Conservation (phyloP, 2,329 filamentous ascomycete species). For the Xylaria multiplex region DNA sequence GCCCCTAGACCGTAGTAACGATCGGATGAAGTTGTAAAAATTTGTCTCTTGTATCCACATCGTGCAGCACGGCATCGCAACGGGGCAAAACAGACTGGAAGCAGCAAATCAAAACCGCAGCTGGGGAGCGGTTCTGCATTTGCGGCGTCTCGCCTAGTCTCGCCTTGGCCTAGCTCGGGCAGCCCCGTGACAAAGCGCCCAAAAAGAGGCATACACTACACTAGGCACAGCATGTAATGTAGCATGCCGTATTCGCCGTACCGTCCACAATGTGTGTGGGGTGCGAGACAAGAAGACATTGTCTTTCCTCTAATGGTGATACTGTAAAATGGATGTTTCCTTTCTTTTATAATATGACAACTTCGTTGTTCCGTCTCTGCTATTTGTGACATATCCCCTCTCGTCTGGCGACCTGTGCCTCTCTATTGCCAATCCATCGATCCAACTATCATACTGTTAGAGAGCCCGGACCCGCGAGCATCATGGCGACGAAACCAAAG, state of each 20-base stretch:
- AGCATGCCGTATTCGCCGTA: constrained; percentile 10
- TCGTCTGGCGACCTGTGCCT: not conserved
- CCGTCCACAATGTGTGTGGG: not conserved
- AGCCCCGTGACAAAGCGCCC: no score
- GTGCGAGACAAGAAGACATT: constrained; percentile 8
- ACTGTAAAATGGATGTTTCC: not conserved
- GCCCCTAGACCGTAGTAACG: no score
- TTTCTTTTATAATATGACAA: constrained; percentile 22
- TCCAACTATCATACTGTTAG: not conserved
- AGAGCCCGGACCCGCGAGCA: constrained; percentile 10
- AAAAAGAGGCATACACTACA: no score
- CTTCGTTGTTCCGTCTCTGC: not conserved
- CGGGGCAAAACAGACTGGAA: not conserved
- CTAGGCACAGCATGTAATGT: not conserved
- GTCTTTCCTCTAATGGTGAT: not conserved
- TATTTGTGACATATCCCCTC: not conserved
- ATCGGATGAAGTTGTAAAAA: constrained; percentile 13
- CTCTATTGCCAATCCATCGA: not conserved
- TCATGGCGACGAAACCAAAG: constrained; percentile 58
- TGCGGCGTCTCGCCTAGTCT: constrained; percentile 24
- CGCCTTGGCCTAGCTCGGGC: constrained; percentile 21
- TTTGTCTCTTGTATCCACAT: constrained; percentile 18
- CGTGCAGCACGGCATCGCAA: not conserved
- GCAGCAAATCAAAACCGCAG: constrained; percentile 29
- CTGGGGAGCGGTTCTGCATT: constrained; percentile 16